Percentiles rank a stretch among this genome's conserved stretches.
Evolutionary conservation across 2,329 filamentous ascomycete species (phyloP).

Genomic region (Pyrenophora tritici-repentis): DNA sequence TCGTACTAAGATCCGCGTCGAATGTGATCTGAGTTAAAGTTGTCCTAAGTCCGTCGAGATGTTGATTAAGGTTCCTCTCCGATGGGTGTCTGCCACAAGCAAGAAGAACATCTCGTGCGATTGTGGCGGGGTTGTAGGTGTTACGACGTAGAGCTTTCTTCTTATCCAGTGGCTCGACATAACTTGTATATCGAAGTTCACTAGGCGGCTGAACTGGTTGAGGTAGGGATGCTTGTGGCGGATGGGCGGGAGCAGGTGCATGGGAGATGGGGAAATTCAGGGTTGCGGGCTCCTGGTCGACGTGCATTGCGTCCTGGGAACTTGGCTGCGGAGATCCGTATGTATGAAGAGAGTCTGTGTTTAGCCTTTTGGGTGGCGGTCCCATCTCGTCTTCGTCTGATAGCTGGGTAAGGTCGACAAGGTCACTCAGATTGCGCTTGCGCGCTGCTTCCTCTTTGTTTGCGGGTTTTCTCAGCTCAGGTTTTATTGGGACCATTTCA

Average conservation of each 20-base stretch:
- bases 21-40: slow-evolving; percentile 52
- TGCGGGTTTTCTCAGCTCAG: slow-evolving; percentile 42
- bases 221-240: slow-evolving; percentile 12
- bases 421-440: slow-evolving; percentile 59
- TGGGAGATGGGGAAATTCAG: slow-evolving; percentile 33
- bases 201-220: slow-evolving; percentile 11
- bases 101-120: slow-evolving; percentile 67
- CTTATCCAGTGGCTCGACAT: slow-evolving; percentile 55
- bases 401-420: slow-evolving; percentile 58
- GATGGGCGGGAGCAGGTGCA: slow-evolving; percentile 16
- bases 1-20: slow-evolving; percentile 60
- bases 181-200: slow-evolving; percentile 23
- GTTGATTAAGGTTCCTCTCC: slow-evolving; percentile 63
- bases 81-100: slow-evolving; percentile 65
- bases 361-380: slow-evolving; percentile 43
- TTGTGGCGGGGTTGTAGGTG: slow-evolving; percentile 64
- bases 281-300: slow-evolving; percentile 16
- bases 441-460: slow-evolving; percentile 62
- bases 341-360: slow-evolving; percentile 20
- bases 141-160: slow-evolving; percentile 55
- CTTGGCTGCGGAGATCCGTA: slow-evolving; percentile 14
- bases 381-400: slow-evolving; percentile 52
- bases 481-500: slow-evolving; percentile 38
- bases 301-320: slow-evolving; percentile 16
- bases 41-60: slow-evolving; percentile 57